Evolutionary conservation across 2,329 filamentous ascomycete species (phyloP).

Genomic region (Botrytis paeoniae): DNA sequence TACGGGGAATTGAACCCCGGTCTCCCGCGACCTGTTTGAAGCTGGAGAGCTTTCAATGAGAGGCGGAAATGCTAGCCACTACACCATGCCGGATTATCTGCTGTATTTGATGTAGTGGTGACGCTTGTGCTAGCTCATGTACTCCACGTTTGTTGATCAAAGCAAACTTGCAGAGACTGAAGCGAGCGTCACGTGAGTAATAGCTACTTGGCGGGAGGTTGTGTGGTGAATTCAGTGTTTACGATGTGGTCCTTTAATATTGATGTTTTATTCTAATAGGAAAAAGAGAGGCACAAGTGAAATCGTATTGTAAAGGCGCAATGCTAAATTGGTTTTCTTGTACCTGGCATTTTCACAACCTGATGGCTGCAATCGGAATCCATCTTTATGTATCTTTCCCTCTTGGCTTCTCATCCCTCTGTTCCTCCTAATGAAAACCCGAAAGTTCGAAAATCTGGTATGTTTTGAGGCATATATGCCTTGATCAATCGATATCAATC

Average conservation of each 20-base stretch:
- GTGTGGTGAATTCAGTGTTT: neutral
- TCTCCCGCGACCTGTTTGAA: neutral
- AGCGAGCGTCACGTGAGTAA: neutral
- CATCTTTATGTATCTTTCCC: neutral
- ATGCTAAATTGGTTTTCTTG: neutral
- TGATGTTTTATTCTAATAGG: neutral
- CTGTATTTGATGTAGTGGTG: accelerated
- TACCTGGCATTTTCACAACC: neutral
- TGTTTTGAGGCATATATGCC: neutral
- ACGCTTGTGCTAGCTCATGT: accelerated
- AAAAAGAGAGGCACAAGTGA: neutral
- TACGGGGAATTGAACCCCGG: slow-evolving; percentile 9
- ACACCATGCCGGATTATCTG: slow-evolving; percentile 9
- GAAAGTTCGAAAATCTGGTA: neutral
- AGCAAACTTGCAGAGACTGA: neutral
- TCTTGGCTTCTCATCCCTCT: neutral
- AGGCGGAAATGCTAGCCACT: slow-evolving; percentile 17
- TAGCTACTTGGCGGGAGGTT: neutral
- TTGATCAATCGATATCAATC: neutral
- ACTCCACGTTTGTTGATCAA: neutral
- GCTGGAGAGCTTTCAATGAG: neutral
- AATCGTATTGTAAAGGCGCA: neutral
- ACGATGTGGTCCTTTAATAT: neutral
- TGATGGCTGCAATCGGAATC: neutral
- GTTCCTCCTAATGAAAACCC: neutral